Percentiles rank a stretch among this genome's conserved stretches.
phyloP scores from a whole-genome alignment of 1,284 basidiomycete genomes.

The Phellopilus nigrolimitatus region DNA sequence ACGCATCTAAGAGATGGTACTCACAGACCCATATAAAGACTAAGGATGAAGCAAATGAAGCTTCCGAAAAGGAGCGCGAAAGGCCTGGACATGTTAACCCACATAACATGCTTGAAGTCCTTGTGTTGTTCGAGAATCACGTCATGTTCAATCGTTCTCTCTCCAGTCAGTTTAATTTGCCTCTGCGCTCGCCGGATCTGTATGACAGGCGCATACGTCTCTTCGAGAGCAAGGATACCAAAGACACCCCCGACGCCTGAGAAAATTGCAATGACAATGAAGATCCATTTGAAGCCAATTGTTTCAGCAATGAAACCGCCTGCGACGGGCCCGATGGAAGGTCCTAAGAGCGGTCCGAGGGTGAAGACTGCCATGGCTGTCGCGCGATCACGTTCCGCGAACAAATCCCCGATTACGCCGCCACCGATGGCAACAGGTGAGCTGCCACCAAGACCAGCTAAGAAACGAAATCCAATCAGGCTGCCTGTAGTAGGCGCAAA shows the following conservation, averaged over 20 bases:
- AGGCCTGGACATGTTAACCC: constrained; percentile 34
- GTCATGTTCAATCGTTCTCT: constrained; percentile 14
- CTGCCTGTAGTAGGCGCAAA: constrained; percentile 53
- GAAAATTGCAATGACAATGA: constrained; percentile 42
- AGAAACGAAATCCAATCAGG: constrained; percentile 63
- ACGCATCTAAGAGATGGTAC: constrained; percentile 18
- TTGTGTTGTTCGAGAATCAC: constrained; percentile 15
- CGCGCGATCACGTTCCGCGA: constrained; percentile 51
- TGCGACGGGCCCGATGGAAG: constrained; percentile 54
- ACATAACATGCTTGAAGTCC: constrained; percentile 21
- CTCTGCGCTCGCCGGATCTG: constrained; percentile 40
- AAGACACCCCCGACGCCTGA: constrained; percentile 38
- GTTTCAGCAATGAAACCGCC: constrained; percentile 54
- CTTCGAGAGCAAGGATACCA: constrained; percentile 51
- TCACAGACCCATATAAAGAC: constrained; percentile 38
- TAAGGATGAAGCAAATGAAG: constrained; percentile 39
- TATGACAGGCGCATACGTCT: constrained; percentile 63
- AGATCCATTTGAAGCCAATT: constrained; percentile 21
- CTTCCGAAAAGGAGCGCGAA: constrained; percentile 35
- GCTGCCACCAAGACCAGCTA: constrained; percentile 40
- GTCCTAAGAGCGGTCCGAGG: constrained; percentile 61
- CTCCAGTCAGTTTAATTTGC: constrained; percentile 8
- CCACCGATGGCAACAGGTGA: constrained; percentile 44
- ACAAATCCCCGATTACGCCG: constrained; percentile 58
- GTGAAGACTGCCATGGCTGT: constrained; percentile 63